Base-by-base conservation (phyloP, 805 yeast genomes). In the Metschnikowia peoriensis region DNA sequence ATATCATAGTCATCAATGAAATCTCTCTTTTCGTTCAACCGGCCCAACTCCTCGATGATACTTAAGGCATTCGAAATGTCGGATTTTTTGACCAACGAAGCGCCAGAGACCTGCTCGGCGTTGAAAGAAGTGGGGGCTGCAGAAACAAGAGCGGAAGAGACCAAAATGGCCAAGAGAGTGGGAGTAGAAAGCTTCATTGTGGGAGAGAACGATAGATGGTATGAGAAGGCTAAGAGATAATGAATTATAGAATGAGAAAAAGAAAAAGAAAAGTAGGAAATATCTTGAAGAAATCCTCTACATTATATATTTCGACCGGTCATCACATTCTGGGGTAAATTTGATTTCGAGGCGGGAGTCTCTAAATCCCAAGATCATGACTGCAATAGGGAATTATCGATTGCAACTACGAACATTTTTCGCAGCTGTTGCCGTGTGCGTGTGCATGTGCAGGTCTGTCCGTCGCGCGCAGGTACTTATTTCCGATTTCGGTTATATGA, bases 181-280 rank as follows among this genome's bases (percentile, higher is more conserved):
- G 78, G 61, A 43, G 72, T 64, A 38, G 78, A 62, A 41, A 74
- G 69, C 67, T 73, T 75, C 79, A 75, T 75, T 60, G 22, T 22
- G 22, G 54, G 59, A 47, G 41, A 17, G 45, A 39, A 15, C 10
- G 46, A 32, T 32, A 16, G 28, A 40, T 10, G 28, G 42, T 16
- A 40, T 11, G 16, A 15, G n/a, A 17, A 38, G 41, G 35, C 35
- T 9, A 32, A 32, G 35, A 32, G 14, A 32, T 9, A 6, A 9
- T 9, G 22, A 4, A 22, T 3, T 22, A 22, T 3, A 3, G 4
- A 22, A 22, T 3, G 22, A 22, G 22, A 22, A 4, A 22, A 22
- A 4, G 4, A 22, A 22, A 22, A 22, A 22, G 4, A 22, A 22
- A 22, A 2, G n/a, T n/a, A n/a, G n/a, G n/a, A 22, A 10, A 6